Evolutionary conservation across 129 eudicot genomes (phyloP).

Genomic region (Flaveria robusta): DNA sequence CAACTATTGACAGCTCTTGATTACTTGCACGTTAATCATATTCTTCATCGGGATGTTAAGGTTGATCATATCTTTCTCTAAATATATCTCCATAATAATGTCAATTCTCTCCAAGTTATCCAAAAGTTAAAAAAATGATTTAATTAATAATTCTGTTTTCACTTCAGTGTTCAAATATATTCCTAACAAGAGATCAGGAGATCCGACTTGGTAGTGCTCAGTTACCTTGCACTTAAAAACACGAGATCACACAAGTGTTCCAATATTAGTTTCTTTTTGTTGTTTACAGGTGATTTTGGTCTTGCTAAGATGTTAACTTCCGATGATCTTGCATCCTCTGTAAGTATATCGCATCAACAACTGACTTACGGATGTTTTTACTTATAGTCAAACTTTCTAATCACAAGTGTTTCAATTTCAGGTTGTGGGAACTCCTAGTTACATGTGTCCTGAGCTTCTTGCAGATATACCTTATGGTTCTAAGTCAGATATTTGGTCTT

Average conservation of each 20-base stretch:
- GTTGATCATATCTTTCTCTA: conserved; percentile 39
- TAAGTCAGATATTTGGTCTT: conserved; percentile 97
- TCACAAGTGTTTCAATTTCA: conserved; percentile 30
- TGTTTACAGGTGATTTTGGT: conserved; percentile 88
- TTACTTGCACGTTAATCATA: conserved; percentile 78
- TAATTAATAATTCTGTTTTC: conserved; percentile 19
- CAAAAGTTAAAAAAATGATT: conserved; percentile 2
- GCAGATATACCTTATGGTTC: conserved; percentile 99
- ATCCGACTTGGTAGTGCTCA: conserved; percentile 73
- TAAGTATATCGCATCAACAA: conserved; percentile 45
- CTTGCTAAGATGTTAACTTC: conserved; percentile 91
- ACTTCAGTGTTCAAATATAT: conserved; percentile 93
- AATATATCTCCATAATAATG: conserved; percentile 5
- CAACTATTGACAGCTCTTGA: conserved; percentile 90
- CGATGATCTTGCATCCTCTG: conserved; percentile 96
- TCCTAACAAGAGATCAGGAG: conserved; percentile 87
- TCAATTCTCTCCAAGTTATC: background rate
- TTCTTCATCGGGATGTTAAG: conserved; percentile 98
- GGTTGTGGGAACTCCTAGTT: conserved; percentile 99
- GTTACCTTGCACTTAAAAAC: conserved; percentile 10
- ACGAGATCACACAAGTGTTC: conserved; percentile 6
- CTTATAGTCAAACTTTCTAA: conserved; percentile 9
- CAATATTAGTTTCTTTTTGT: conserved; percentile 13
- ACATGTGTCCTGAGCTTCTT: conserved; percentile 99
- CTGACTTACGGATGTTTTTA: conserved; percentile 18